phyloP scores from a whole-genome alignment of 2,329 filamentous ascomycete genomes.

The Penicillium rolfsii region DNA sequence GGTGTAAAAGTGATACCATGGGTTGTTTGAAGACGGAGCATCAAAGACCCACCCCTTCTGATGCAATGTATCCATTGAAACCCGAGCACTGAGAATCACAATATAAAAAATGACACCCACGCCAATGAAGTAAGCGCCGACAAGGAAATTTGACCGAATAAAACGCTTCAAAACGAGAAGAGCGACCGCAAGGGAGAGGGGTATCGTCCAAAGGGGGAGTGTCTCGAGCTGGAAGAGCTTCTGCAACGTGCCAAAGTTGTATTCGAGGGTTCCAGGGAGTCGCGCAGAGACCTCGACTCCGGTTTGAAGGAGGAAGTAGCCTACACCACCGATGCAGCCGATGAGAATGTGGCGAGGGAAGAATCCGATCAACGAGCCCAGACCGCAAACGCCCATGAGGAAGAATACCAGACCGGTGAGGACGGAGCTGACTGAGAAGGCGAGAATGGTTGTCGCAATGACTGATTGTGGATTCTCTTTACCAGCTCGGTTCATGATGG shows the following conservation, averaged over 20 bases:
- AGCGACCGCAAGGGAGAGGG: slow-evolving; percentile 73
- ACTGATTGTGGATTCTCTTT: slow-evolving; percentile 81
- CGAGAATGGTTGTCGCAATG: slow-evolving; percentile 89
- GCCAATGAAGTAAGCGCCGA: slow-evolving; percentile 84
- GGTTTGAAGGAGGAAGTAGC: slow-evolving; percentile 89
- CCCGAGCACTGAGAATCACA: slow-evolving; percentile 55
- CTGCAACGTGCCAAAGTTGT: slow-evolving; percentile 74
- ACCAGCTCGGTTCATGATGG: slow-evolving; percentile 77
- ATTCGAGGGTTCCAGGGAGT: slow-evolving; percentile 81
- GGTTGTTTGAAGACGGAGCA: slow-evolving; percentile 78
- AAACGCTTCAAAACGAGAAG: slow-evolving; percentile 77
- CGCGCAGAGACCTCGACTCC: slow-evolving; percentile 92
- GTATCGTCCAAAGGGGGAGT: slow-evolving; percentile 79
- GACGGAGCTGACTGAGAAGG: slow-evolving; percentile 87
- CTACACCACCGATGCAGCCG: slow-evolving; percentile 95
- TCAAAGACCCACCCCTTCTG: slow-evolving; percentile 87
- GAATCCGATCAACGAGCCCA: slow-evolving; percentile 93
- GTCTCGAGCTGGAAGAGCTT: slow-evolving; percentile 75
- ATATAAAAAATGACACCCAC: slow-evolving; percentile 65
- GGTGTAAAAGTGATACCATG: slow-evolving; percentile 98
- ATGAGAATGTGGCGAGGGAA: slow-evolving; percentile 96
- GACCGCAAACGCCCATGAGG: slow-evolving; percentile 79
- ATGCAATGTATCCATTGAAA: slow-evolving; percentile 70
- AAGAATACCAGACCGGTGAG: slow-evolving; percentile 92
- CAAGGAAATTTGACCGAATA: slow-evolving; percentile 78